These are phyloP conservation scores for Cyclotella cryptica DNA, from an alignment of 108 stramenopile species.

Conservation along the genomic window DNA sequence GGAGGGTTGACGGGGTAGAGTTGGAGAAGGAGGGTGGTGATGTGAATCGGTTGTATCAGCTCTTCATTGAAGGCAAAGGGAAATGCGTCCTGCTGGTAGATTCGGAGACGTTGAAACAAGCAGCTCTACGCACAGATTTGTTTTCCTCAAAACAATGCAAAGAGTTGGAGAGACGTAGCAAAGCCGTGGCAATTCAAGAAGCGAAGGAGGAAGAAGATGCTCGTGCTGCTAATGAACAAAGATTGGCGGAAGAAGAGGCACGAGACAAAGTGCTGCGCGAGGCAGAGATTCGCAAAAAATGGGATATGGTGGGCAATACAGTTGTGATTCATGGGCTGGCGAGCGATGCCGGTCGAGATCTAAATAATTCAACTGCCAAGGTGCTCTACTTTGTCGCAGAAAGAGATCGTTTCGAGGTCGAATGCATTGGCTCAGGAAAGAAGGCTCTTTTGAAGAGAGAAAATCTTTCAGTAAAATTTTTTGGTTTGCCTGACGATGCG, in stretches of 20 bases:
- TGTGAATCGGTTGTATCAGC: conserved; percentile 56
- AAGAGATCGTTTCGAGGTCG: conserved; percentile 46
- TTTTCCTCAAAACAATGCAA: conserved; percentile 49
- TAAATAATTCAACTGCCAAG: conserved; percentile 25
- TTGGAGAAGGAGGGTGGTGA: conserved; percentile 44
- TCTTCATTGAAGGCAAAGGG: conserved; percentile 54
- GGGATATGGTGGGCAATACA: conserved; percentile 36
- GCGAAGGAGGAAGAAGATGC: conserved; percentile 47
- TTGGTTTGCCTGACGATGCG: conserved; percentile 16
- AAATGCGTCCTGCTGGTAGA: conserved; percentile 43
- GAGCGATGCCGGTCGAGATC: conserved; percentile 23
- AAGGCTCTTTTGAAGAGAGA: conserved; percentile 35
- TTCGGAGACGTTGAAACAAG: conserved; percentile 38
- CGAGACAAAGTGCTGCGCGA: conserved; percentile 34
- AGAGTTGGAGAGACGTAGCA: conserved; percentile 34
- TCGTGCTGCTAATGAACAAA: conserved; percentile 22
- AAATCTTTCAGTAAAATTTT: conserved; percentile 33
- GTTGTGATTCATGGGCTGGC: conserved; percentile 35
- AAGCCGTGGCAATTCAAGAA: conserved; percentile 33
- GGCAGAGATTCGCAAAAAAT: conserved; percentile 37
- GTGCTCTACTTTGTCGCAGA: conserved; percentile 30
- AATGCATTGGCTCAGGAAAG: conserved; percentile 16
- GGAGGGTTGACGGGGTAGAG: conserved; percentile 15
- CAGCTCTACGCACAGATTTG: conserved; percentile 42
- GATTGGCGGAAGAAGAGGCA: conserved; percentile 29